Base-by-base conservation (phyloP, 2,329 filamentous ascomycete genomes). In the Xylariaceae sp. region DNA sequence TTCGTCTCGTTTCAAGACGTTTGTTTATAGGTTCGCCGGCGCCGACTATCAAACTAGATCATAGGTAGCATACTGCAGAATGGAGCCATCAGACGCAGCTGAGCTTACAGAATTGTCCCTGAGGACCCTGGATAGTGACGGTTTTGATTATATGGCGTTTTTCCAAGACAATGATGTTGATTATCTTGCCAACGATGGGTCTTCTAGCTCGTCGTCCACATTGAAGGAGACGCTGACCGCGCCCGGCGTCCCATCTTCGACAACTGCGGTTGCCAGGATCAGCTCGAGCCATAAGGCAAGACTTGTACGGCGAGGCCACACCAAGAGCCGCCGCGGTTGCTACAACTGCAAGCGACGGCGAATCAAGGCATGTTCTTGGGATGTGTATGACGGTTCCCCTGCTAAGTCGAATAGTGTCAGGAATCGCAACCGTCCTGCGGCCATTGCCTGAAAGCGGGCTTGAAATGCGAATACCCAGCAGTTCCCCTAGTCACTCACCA, bases 261-360 rank as follows among this genome's bases (percentile, higher is more conserved):
- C 56, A 20, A 52, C 60, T 19, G 44, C 60, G 3, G 26, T 53
- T 7, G 40, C 55, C n/a, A 54, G 26, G 40, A 52, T 52, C 14
- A 57, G 52, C 32, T 50, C 51, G 19, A 51, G 44, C 32, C 68
- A 68, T 48, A 77, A 70, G 63, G 75, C 75, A 61, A 73, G 77
- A 44, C 60, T 81, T 21, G 82, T 84, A 67, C 74, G 86, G 52
- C 79, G 84, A 59, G 85, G 86, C 0, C 86, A 89, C 60, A 88
- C 83, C 10, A 89, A 89, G 70, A 87, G 83, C 48, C 79, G 86
- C 20, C 76, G 81, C 16, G 86, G 86, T 7, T 89, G 86, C 71
- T 88, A 81, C 70, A 87, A 87, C 68, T 89, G 86, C 74, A 89
- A 89, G 71, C 77, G 81, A 53, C 75, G 86, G 41, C 81, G 85